Conservation (phyloP, 169 alveolate genomes). For the Plasmodium blacklocki region DNA sequence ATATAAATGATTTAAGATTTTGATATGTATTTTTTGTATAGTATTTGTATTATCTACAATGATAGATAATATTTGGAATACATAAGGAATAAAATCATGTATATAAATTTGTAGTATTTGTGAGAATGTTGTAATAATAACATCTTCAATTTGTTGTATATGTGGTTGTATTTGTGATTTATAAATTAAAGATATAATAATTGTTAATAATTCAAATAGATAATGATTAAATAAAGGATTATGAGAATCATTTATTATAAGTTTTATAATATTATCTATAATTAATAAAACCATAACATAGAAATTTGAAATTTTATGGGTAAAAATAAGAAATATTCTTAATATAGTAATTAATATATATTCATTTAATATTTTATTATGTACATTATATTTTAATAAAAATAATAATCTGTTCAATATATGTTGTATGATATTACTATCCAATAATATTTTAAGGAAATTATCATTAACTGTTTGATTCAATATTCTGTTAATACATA, state of each 20-base stretch:
- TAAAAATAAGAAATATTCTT: conserved; percentile 20
- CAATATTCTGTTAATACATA: conserved; percentile 52
- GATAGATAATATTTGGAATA: conserved; percentile 79
- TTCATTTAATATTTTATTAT: conserved; percentile 36
- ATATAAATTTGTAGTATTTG: conserved; percentile 84
- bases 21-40: conserved; percentile 78
- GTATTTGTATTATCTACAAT: conserved; percentile 60
- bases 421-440: background rate
- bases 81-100: conserved; percentile 88
- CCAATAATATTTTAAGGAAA: background rate
- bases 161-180: conserved; percentile 29
- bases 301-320: conserved; percentile 14
- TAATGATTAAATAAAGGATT: conserved; percentile 89
- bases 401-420: conserved; percentile 31
- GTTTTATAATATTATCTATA: conserved; percentile 73
- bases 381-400: conserved; percentile 18
- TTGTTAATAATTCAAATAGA: conserved; percentile 84
- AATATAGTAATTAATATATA: conserved; percentile 48
- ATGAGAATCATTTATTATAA: conserved; percentile 85
- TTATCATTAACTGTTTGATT: conserved; percentile 17
- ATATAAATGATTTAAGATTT: conserved; percentile 77
- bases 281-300: conserved; percentile 1
- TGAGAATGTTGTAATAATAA: conserved; percentile 80
- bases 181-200: conserved; percentile 77
- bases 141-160: conserved; percentile 78